These are phyloP conservation scores for Aspergillus campestris DNA, from an alignment of 495 filamentous ascomycete genomes.

Conservation along the genomic window DNA sequence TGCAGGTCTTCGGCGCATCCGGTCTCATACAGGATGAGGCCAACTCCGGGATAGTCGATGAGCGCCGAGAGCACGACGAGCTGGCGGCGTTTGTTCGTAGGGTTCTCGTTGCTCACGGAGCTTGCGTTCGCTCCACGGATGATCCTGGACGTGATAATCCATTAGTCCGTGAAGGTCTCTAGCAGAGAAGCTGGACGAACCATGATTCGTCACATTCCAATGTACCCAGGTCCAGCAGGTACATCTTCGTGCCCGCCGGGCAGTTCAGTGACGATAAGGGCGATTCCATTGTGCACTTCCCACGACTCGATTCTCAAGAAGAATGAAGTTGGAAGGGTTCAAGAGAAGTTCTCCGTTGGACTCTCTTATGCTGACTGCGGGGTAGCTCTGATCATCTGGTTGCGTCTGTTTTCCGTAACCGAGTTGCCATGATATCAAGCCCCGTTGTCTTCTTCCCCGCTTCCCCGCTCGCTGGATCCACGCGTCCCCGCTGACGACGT, in stretches of 20 bases:
- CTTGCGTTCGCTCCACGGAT: slow-evolving; percentile 21
- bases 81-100: slow-evolving; percentile 31
- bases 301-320: too few species aligned
- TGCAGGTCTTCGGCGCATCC: slow-evolving; percentile 41
- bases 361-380: too few species aligned
- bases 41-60: slow-evolving; percentile 43
- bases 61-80: slow-evolving; percentile 34
- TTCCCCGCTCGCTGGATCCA: too few species aligned
- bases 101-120: slow-evolving; percentile 15
- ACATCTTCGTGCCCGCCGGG: slow-evolving; percentile 22
- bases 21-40: slow-evolving; percentile 45
- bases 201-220: slow-evolving; percentile 21
- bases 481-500: too few species aligned
- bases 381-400: too few species aligned
- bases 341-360: too few species aligned
- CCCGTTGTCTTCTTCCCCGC: too few species aligned
- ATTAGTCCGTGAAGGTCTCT: not conserved
- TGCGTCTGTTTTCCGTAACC: too few species aligned
- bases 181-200: slow-evolving; percentile 1
- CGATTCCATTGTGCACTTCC: too few species aligned
- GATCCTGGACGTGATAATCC: slow-evolving; percentile 7
- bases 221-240: slow-evolving; percentile 21
- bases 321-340: too few species aligned
- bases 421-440: too few species aligned
- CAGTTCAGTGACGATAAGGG: not conserved